Evolutionary conservation across 1,284 basidiomycete species (phyloP).

Genomic region (Heterobasidion irregulare): DNA sequence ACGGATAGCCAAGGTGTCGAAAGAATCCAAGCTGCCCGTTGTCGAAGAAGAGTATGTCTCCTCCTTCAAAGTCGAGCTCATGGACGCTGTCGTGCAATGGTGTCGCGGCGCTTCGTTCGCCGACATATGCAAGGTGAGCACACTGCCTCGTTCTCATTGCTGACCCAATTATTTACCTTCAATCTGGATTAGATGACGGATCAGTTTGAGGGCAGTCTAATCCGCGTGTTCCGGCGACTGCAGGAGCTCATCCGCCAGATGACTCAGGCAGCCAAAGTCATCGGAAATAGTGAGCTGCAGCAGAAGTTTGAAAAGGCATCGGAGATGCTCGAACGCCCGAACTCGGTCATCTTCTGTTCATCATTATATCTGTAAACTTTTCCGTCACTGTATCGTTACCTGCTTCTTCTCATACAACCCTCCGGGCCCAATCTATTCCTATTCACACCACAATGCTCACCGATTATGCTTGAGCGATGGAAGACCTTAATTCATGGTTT

Average conservation of each 20-base stretch:
- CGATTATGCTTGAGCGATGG: background rate
- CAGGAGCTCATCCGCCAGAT: constrained; percentile 95
- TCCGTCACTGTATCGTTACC: background rate
- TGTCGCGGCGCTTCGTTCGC: constrained; percentile 95
- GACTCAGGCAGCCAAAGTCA: constrained; percentile 91
- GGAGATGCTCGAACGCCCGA: constrained; percentile 86
- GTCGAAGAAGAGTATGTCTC: constrained; percentile 94
- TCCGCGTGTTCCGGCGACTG: constrained; percentile 89
- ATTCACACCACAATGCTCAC: background rate
- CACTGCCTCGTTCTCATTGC: background rate
- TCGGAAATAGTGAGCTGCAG: constrained; percentile 89
- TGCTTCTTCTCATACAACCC: too few species aligned
- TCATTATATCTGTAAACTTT: constrained; percentile 60
- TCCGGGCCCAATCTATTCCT: too few species aligned
- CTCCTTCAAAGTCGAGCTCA: constrained; percentile 96
- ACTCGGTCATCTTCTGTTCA: constrained; percentile 92
- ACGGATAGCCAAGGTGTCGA: constrained; percentile 92
- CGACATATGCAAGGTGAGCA: constrained; percentile 87
- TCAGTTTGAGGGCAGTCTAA: constrained; percentile 93
- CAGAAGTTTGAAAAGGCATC: constrained; percentile 86
- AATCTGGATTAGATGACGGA: constrained; percentile 67
- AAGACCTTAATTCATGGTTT: background rate
- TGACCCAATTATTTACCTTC: background rate
- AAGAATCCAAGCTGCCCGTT: constrained; percentile 84
- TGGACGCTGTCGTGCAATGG: constrained; percentile 97